These are phyloP conservation scores for Terfezia boudieri DNA, from an alignment of 495 filamentous ascomycete genomes.

Conservation along the genomic window DNA sequence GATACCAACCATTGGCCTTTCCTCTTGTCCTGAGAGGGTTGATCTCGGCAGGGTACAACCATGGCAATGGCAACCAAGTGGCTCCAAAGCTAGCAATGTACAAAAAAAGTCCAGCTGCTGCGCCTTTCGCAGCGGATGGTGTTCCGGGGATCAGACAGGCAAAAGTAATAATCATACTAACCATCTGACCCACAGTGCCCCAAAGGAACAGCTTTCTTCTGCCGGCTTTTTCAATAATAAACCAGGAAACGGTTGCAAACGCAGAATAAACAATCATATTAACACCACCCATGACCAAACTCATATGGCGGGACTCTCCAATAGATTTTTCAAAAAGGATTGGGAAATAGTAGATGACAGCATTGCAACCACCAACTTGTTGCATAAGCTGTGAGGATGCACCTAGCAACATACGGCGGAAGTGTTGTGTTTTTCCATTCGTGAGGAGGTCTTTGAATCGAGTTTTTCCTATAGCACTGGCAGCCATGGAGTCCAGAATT, in stretches of 20 bases:
- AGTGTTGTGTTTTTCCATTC: slow-evolving; percentile 40
- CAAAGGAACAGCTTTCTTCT: slow-evolving; percentile 48
- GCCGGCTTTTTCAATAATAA: slow-evolving; percentile 53
- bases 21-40: slow-evolving; percentile 53
- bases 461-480: slow-evolving; percentile 32
- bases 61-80: slow-evolving; percentile 49
- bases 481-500: slow-evolving; percentile 39
- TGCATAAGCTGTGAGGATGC: slow-evolving; percentile 50
- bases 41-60: slow-evolving; percentile 48
- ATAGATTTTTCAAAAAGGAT: slow-evolving; percentile 51
- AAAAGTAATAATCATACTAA: slow-evolving; percentile 59
- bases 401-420: slow-evolving; percentile 40
- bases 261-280: slow-evolving; percentile 64
- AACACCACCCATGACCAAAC: slow-evolving; percentile 50
- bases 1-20: slow-evolving; percentile 33
- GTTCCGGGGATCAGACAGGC: slow-evolving; percentile 40
- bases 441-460: slow-evolving; percentile 35
- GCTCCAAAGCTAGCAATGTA: slow-evolving; percentile 62
- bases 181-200: slow-evolving; percentile 44
- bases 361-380: slow-evolving; percentile 49
- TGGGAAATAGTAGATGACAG: slow-evolving; percentile 68
- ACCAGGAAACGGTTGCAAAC: slow-evolving; percentile 59
- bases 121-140: slow-evolving; percentile 35
- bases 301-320: slow-evolving; percentile 31
- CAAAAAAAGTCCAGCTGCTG: slow-evolving; percentile 52